Conservation (phyloP, 345 rosid genomes). For the Pseudoturritis turrita region DNA sequence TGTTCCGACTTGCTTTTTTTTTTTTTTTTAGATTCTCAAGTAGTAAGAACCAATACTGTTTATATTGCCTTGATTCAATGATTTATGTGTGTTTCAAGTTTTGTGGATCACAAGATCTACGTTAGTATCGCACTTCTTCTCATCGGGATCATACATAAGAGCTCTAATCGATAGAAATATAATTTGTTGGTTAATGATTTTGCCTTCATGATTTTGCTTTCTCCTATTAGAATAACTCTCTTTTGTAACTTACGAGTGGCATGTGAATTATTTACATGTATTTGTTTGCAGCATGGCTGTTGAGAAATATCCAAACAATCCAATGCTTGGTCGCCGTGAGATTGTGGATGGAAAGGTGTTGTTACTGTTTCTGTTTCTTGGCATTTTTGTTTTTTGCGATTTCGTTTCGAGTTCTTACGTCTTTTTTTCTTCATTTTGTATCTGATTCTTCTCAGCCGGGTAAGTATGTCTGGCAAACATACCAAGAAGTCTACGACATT, state of each 20-base stretch:
- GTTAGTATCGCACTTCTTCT: not conserved
- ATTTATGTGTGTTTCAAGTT: not conserved
- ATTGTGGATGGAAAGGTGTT: conserved; percentile 61
- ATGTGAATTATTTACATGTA: not conserved
- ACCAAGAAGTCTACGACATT: conserved; percentile 60
- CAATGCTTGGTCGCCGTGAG: conserved; percentile 75
- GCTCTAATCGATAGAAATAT: not conserved
- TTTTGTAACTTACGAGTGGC: not conserved
- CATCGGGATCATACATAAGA: not conserved
- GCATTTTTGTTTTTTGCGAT: not conserved
- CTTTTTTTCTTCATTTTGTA: not conserved
- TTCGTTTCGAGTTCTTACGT: not conserved
- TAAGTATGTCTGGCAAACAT: conserved; percentile 66
- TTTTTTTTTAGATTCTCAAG: not conserved
- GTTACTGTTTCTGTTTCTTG: not conserved
- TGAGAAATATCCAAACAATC: conserved; percentile 60
- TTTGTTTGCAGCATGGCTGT: conserved; percentile 61
- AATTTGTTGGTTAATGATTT: not conserved
- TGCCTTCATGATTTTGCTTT: not conserved
- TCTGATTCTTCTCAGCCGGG: conserved; percentile 51
- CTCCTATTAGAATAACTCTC: too few species aligned
- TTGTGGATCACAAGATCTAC: not conserved
- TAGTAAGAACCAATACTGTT: not conserved
- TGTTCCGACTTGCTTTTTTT: conserved; percentile 12
- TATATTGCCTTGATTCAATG: not conserved